Percentiles rank a stretch among this genome's conserved stretches.
These are phyloP conservation scores for Macrophomina tecta DNA, from an alignment of 2,329 filamentous ascomycete genomes.

Conservation along the genomic window DNA sequence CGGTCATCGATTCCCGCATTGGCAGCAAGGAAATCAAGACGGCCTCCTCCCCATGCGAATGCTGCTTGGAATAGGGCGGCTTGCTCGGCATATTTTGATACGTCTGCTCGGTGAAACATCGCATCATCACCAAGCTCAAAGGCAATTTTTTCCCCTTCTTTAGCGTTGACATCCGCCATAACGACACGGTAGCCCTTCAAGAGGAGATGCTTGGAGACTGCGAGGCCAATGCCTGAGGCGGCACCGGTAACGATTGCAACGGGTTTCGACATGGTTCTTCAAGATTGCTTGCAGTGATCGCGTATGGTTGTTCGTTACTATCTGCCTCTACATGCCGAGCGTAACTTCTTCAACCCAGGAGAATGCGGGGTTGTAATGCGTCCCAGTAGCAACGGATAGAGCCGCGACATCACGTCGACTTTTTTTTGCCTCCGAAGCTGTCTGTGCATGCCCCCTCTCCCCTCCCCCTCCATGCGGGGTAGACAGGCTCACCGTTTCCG, in stretches of 20 bases:
- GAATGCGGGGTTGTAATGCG: background rate
- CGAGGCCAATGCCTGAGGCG: slow-evolving; percentile 53
- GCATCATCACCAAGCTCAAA: slow-evolving; percentile 36
- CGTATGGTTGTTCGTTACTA: background rate
- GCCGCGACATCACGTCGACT: no score
- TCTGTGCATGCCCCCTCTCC: no score
- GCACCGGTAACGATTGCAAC: slow-evolving; percentile 55
- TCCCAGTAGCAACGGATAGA: no score
- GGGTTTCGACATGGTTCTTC: slow-evolving; percentile 42
- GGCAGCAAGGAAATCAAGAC: slow-evolving; percentile 51
- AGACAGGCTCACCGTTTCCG: no score
- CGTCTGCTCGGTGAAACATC: slow-evolving; percentile 47
- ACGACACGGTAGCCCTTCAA: slow-evolving; percentile 48
- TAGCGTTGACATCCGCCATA: slow-evolving; percentile 54
- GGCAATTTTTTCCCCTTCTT: slow-evolving; percentile 53
- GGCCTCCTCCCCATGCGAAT: slow-evolving; percentile 50
- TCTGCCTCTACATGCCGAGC: background rate
- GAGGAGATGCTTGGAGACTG: slow-evolving; percentile 50
- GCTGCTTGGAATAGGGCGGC: slow-evolving; percentile 47
- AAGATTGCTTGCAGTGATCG: background rate
- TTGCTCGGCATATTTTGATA: slow-evolving; percentile 48
- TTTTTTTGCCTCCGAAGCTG: no score
- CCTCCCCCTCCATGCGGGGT: no score
- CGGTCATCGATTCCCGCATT: slow-evolving; percentile 50
- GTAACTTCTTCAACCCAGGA: background rate